Evolutionary conservation across 805 yeast genomes (phyloP).

Genomic region (Yarrowia alimentaria): DNA sequence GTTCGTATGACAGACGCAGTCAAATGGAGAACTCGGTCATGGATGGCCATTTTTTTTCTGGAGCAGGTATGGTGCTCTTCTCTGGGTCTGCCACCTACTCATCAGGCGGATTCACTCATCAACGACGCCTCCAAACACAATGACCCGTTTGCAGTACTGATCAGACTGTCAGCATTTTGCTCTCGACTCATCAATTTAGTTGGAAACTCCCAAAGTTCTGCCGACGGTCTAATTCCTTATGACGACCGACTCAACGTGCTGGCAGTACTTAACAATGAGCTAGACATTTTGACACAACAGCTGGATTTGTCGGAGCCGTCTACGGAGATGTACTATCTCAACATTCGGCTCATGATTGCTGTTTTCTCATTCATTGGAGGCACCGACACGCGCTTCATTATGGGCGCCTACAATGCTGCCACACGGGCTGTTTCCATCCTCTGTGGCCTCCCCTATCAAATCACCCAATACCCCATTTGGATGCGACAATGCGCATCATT

Average conservation of each 20-base stretch:
- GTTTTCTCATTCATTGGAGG: slow-evolving; percentile 82
- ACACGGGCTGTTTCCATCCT: slow-evolving; percentile 78
- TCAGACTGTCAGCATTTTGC: slow-evolving; percentile 76
- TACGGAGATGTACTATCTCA: slow-evolving; percentile 74
- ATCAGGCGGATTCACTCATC: slow-evolving; percentile 76
- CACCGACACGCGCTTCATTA: slow-evolving; percentile 81
- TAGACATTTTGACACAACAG: slow-evolving; percentile 66
- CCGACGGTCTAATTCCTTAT: slow-evolving; percentile 87
- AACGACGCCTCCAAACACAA: slow-evolving; percentile 40
- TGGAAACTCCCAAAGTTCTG: slow-evolving; percentile 81
- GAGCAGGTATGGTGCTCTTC: slow-evolving; percentile 91
- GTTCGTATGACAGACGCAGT: slow-evolving; percentile 87
- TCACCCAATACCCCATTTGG: slow-evolving; percentile 82
- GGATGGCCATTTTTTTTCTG: slow-evolving; percentile 83
- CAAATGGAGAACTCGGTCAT: slow-evolving; percentile 88
- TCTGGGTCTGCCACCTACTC: slow-evolving; percentile 82
- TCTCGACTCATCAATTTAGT: slow-evolving; percentile 77
- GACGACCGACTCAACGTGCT: slow-evolving; percentile 76
- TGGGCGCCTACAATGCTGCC: slow-evolving; percentile 74
- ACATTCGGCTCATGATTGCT: slow-evolving; percentile 77
- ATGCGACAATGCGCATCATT: slow-evolving; percentile 82
- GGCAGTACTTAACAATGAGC: slow-evolving; percentile 72
- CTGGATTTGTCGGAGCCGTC: slow-evolving; percentile 57
- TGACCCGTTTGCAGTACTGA: slow-evolving; percentile 65
- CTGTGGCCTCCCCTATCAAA: slow-evolving; percentile 63